A percentile compares a stretch with the other conserved stretches of the same genome.
These are phyloP conservation scores for Taphrina wiesneri DNA, from an alignment of 1,139 yeast genomes.

Conservation along the genomic window DNA sequence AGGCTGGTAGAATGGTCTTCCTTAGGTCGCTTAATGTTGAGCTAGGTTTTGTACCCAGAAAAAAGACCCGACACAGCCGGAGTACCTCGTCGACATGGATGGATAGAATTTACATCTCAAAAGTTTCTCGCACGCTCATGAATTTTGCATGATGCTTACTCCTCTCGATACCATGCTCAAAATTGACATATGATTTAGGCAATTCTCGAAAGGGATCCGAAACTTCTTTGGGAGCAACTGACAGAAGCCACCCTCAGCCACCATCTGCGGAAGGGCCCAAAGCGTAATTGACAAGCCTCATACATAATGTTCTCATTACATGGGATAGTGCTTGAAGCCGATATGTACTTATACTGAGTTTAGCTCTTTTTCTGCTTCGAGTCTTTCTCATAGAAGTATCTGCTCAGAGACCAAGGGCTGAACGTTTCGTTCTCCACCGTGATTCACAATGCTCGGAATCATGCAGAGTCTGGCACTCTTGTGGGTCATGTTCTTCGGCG, in stretches of 20 bases:
- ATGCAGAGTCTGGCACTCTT: not conserved
- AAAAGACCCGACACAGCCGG: too few relatives aligned
- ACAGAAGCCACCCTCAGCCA: not conserved
- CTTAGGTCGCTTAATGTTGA: not conserved
- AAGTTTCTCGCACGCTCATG: too few relatives aligned
- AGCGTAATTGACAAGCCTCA: not conserved
- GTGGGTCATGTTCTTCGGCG: not conserved
- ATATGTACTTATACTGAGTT: not conserved
- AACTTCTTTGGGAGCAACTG: not conserved
- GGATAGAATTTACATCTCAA: too few relatives aligned
- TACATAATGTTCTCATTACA: not conserved
- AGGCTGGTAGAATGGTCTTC: not conserved
- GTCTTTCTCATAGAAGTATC: too few relatives aligned
- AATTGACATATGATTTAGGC: too few relatives aligned
- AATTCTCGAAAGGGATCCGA: not conserved
- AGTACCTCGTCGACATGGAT: too few relatives aligned
- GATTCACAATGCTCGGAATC: not conserved
- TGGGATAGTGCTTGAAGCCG: not conserved
- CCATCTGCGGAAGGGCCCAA: constrained; percentile 4
- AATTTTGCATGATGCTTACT: too few relatives aligned
- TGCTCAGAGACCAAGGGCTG: too few relatives aligned
- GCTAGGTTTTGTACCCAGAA: not conserved
- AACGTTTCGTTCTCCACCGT: not conserved
- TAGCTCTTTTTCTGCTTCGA: not conserved
- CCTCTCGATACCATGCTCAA: too few relatives aligned